Evolutionary conservation across 208 protist genomes (phyloP), one percentile per base, ranked within the genome.

Genomic region (Sergeia podlipaevii): DNA sequence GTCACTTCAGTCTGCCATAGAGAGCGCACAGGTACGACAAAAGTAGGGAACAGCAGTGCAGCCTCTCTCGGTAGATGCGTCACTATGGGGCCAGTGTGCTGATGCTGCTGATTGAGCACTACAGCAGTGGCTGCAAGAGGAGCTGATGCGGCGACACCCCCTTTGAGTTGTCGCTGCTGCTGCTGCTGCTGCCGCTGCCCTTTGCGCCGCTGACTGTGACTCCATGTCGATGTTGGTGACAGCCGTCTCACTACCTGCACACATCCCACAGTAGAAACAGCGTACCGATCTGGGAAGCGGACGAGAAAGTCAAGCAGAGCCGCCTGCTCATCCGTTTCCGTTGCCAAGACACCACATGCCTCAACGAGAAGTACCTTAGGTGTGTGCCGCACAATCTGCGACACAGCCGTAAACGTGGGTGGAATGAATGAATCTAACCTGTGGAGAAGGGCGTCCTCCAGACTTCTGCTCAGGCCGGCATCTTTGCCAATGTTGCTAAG

Each of bases 21-120:
- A 0, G 78, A 66, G 21, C 60, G 56, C 18, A 87, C 49, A 27
- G 83, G 76, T 2, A 91, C 62, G 58, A 77, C 71, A 47, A 79
- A 91, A 18, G 44, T 49, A 1, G 83, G 83, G 60, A 86, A 83
- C 33, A 7, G 34, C 13, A 54, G 11, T 24, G 48, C 48, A 6
- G 32, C 15, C 2, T n/a, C n/a, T 4, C 17, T 30, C n/a, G 34
- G 48, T 4, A 30, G 48, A 10, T 43, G 27, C 13, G 48, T 54
- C 48, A 42, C 48, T 18, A 54, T 36, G 0, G 33, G 27, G 0
- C 48, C 48, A 3, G 43, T 36, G 10, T 10, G 4, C n/a, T 42
- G n/a, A n/a, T n/a, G n/a, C n/a, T n/a, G n/a, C n/a, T n/a, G n/a
- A n/a, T n/a, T n/a, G n/a, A n/a, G n/a, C n/a, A n/a, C n/a, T n/a